Conservation (phyloP, 2,329 filamentous ascomycete genomes). For the Aspergillus tamarii region DNA sequence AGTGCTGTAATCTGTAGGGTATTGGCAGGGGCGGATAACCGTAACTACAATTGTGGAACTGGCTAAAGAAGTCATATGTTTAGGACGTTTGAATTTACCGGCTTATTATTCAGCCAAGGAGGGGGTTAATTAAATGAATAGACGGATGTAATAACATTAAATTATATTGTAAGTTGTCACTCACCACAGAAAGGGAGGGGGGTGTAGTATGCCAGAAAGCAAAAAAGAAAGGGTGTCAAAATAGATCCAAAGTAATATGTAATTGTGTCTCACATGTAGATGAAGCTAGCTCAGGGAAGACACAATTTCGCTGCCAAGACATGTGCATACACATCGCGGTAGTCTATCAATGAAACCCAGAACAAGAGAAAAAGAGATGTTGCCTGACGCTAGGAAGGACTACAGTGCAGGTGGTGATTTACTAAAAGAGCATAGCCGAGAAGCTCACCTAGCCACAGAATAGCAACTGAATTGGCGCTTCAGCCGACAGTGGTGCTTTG, state of each 20-base stretch:
- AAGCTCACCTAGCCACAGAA: background rate
- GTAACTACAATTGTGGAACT: background rate
- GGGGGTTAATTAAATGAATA: background rate
- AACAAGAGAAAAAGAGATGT: background rate
- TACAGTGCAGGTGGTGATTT: too few species aligned
- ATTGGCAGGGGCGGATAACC: background rate
- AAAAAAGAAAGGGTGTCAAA: too few species aligned
- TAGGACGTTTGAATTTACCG: background rate
- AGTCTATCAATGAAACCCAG: background rate
- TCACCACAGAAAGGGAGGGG: background rate
- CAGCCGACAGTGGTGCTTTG: too few species aligned
- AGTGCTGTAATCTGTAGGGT: background rate
- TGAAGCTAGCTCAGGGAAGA: too few species aligned
- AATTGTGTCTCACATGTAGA: too few species aligned
- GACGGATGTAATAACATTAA: background rate
- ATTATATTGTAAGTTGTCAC: background rate
- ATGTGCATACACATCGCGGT: too few species aligned
- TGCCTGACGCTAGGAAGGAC: too few species aligned
- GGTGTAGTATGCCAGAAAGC: too few species aligned
- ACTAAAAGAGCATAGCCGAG: background rate
- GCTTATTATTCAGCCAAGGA: background rate
- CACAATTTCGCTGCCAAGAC: too few species aligned
- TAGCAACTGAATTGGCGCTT: too few species aligned
- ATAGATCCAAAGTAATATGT: too few species aligned
- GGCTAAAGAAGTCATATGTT: background rate